Base-by-base conservation (phyloP, 2,329 filamentous ascomycete genomes). In the Grosmannia huntii region DNA sequence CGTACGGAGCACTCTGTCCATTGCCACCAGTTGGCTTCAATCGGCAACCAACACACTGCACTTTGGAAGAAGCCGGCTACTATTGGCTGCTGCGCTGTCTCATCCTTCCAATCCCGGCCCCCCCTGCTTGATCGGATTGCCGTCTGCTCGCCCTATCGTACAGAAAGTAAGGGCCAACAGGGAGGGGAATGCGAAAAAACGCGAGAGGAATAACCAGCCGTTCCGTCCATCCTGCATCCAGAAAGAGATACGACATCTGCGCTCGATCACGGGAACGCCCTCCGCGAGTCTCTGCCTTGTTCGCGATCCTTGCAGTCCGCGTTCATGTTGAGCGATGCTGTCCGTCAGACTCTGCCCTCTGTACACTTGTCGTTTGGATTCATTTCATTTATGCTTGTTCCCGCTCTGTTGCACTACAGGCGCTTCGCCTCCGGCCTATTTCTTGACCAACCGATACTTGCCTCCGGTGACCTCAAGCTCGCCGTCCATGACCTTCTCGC, bases 401-500 rank as follows among this genome's bases (percentile, higher is more conserved):
- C 41, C 41, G 41, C 41, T n/a, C 16, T 44, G 41, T 44, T n/a
- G 41, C 16, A 44, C 41, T n/a, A 44, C 41, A 44, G 19, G 5
- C 19, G n/a, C 41, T 44, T 38, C 36, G 12, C 12, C 36, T 38
- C 12, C 36, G 14, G 36, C 9, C 31, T 38, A 83, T 68, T 82
- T 84, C 72, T 80, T 84, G 11, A 74, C 69, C 62, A 85, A 72
- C 68, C 80, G 82, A 72, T 90, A 91, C 72, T 84, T 87, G 46
- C 86, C 86, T 5, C 85, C 85, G 60, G 67, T 76, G 66, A 84
- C 77, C 71, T 90, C 87, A 66, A 95, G 71, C 65, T 83, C 82
- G 33, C 84, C 85, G 49, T 80, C 82, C 6, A 76, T 75, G n/a
- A 92, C 85, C 81, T 95, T 91, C 60, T 86, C 83, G 10, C 75